phyloP scores from a whole-genome alignment of 257 asterid genomes.

The Thymus quinquecostatus region DNA sequence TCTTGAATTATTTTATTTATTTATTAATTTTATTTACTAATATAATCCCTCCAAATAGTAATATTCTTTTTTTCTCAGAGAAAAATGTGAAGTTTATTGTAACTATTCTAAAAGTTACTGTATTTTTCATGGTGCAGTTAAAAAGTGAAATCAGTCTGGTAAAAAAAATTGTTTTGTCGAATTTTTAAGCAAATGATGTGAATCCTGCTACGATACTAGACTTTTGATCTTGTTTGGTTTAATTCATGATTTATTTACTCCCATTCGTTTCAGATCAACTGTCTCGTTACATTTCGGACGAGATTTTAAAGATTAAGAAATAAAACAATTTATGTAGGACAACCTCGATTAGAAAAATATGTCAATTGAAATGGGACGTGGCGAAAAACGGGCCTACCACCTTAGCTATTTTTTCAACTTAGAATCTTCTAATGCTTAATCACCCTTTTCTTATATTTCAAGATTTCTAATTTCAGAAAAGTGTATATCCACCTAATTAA shows the following conservation, averaged over 20 bases:
- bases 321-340: too few species aligned
- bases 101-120: conserved; percentile 3
- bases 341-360: too few species aligned
- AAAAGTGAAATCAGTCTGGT: conserved; percentile 19
- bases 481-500: too few species aligned
- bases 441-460: not conserved
- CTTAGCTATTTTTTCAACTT: not conserved
- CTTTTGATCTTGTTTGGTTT: not conserved
- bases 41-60: not conserved
- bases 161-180: not conserved
- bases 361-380: too few species aligned
- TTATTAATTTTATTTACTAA: too few species aligned
- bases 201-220: not conserved
- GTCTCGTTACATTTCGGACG: too few species aligned
- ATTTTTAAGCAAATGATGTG: conserved; percentile 5
- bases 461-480: not conserved
- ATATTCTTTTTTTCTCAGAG: not conserved
- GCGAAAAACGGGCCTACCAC: not conserved
- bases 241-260: not conserved
- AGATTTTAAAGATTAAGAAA: too few species aligned
- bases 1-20: too few species aligned
- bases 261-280: too few species aligned
- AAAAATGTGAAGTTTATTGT: conserved; percentile 22
- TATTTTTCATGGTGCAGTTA: conserved; percentile 9
- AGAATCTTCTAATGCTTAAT: not conserved